Base-by-base conservation (phyloP, 805 yeast species). In the Pichia nakasei region DNA sequence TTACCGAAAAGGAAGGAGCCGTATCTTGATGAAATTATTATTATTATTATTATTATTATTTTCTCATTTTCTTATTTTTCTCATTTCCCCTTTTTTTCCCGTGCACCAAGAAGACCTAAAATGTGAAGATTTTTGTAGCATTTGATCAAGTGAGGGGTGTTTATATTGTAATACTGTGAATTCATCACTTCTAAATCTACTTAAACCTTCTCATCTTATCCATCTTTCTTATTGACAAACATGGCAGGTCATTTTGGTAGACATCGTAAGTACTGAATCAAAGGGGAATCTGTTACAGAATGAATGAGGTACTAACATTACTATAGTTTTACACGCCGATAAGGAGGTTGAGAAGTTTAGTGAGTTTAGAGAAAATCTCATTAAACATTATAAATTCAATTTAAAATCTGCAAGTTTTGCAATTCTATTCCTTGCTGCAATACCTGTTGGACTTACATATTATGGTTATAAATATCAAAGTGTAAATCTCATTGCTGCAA, bases 161-260 rank as follows among this genome's bases (percentile, higher is more conserved):
- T 11, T 3, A 24, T 11, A 11, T 11, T 11, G n/a, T n/a, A n/a
- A n/a, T n/a, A n/a, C n/a, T n/a, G n/a, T n/a, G n/a, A n/a, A n/a
- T n/a, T n/a, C n/a, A n/a, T n/a, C n/a, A n/a, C n/a, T n/a, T n/a
- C n/a, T n/a, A n/a, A n/a, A n/a, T n/a, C n/a, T n/a, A n/a, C n/a
- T n/a, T n/a, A n/a, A n/a, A n/a, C n/a, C n/a, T n/a, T n/a, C n/a
- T n/a, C n/a, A n/a, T n/a, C n/a, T n/a, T n/a, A n/a, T n/a, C n/a
- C n/a, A n/a, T 24, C 27, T 24, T 11, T 24, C 27, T 24, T 24
- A 24, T 24, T 29, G 17, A 35, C 19, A 39, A 39, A 35, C 24
- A 60, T 60, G 64, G 63, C 63, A 21, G 63, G 60, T 18, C 53
- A 50, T 39, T 58, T 58, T 43, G 63, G 60, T 46, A 60, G 64